Percentiles rank a stretch among this genome's conserved stretches.
These are phyloP conservation scores for Aspergillus homomorphus DNA, from an alignment of 495 filamentous ascomycete species.

Conservation along the genomic window DNA sequence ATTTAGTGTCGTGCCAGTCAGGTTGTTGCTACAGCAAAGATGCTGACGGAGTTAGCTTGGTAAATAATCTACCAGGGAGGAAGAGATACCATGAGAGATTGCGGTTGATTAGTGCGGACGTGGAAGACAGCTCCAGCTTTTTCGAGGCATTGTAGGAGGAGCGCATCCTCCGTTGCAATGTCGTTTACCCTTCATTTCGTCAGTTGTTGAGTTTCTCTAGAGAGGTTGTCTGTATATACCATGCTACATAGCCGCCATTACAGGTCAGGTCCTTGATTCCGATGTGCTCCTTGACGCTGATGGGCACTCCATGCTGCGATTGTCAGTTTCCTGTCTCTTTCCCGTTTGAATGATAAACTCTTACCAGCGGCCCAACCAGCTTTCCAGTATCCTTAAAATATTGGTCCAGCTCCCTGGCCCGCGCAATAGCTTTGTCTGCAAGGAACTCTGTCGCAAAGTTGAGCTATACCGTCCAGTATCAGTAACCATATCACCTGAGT, in stretches of 20 bases:
- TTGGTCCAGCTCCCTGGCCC: constrained; percentile 57
- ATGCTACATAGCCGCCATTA: constrained; percentile 42
- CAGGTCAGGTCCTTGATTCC: constrained; percentile 48
- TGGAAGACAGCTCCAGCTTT: constrained; percentile 56
- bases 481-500: not conserved
- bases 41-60: constrained; percentile 26
- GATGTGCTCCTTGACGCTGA: constrained; percentile 66
- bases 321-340: constrained; percentile 21
- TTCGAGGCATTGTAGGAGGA: constrained; percentile 30
- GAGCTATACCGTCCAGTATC: constrained; percentile 24
- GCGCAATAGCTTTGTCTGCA: constrained; percentile 57
- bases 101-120: constrained; percentile 63
- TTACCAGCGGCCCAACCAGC: constrained; percentile 39
- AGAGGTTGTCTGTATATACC: constrained; percentile 18
- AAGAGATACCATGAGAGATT: constrained; percentile 40
- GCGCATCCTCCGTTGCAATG: constrained; percentile 34
- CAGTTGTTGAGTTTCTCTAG: not conserved
- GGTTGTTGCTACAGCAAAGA: constrained; percentile 54
- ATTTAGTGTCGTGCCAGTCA: constrained; percentile 64
- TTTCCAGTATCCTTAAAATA: constrained; percentile 38
- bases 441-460: constrained; percentile 69
- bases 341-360: constrained; percentile 16
- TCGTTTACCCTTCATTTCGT: constrained; percentile 31
- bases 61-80: too few relatives aligned
- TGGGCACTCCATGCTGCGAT: constrained; percentile 61